Evolutionary conservation across 108 stramenopile genomes (phyloP).

Genomic region (Cylindrotheca closterium): DNA sequence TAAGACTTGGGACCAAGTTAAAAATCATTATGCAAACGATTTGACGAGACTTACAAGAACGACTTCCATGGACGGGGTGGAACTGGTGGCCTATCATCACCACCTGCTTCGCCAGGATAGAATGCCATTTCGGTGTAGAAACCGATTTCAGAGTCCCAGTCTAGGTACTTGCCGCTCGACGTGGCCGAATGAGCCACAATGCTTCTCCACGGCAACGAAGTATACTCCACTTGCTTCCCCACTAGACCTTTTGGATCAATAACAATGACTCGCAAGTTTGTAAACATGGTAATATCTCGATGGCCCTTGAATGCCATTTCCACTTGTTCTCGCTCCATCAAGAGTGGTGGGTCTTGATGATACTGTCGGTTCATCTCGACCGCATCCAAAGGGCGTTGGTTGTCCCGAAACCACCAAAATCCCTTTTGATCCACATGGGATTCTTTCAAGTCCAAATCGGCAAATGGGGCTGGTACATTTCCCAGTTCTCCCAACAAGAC

Average conservation of each 20-base stretch:
- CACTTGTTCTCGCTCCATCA: slow-evolving; percentile 56
- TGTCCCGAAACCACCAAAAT: slow-evolving; percentile 51
- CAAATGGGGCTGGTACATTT: slow-evolving; percentile 8
- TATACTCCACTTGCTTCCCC: slow-evolving; percentile 59
- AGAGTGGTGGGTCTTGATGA: slow-evolving; percentile 34
- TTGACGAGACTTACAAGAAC: slow-evolving; percentile 23
- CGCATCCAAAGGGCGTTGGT: slow-evolving; percentile 57
- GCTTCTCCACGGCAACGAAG: slow-evolving; percentile 44
- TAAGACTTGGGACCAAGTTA: too few relatives aligned
- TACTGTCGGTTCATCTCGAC: slow-evolving; percentile 42
- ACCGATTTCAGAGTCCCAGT: slow-evolving; percentile 56
- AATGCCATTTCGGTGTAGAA: slow-evolving; percentile 62
- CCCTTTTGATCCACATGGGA: slow-evolving; percentile 33
- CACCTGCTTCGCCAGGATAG: slow-evolving; percentile 36
- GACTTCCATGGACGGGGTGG: slow-evolving; percentile 34
- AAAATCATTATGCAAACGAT: too few relatives aligned
- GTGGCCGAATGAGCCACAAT: slow-evolving; percentile 50
- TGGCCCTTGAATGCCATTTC: slow-evolving; percentile 63
- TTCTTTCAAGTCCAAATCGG: slow-evolving; percentile 21
- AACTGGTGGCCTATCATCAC: slow-evolving; percentile 23
- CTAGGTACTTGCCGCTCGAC: slow-evolving; percentile 51
- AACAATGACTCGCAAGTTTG: slow-evolving; percentile 51
- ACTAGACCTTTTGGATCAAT: slow-evolving; percentile 62
- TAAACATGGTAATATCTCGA: slow-evolving; percentile 54
- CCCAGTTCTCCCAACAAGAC: slow-evolving; percentile 51